Evolutionary conservation across 441 rosid species (phyloP).

Genomic region (Pelargonium myrrhifolium): DNA sequence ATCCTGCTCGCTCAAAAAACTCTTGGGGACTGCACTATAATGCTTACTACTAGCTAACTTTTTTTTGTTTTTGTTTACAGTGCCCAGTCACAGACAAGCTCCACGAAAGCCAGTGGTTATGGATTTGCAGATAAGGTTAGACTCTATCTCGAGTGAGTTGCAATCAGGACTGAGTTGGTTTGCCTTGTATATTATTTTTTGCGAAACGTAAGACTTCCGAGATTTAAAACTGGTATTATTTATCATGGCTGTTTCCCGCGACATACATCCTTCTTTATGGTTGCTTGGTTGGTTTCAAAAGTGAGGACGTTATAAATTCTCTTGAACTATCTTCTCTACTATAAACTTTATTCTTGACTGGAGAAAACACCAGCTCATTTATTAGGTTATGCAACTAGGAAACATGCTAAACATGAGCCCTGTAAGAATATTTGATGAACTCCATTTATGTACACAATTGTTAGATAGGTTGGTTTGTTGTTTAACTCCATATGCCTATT

Average conservation of each 20-base stretch:
- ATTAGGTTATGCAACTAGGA: background rate
- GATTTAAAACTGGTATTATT: background rate
- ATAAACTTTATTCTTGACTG: background rate
- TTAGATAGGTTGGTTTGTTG: background rate
- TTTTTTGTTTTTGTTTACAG: constrained; percentile 48
- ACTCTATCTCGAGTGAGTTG: constrained; percentile 2
- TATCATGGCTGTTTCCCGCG: background rate
- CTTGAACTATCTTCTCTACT: background rate
- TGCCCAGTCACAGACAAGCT: constrained; percentile 43
- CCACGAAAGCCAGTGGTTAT: constrained; percentile 74
- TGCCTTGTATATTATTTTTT: background rate
- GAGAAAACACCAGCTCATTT: background rate
- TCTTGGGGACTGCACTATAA: background rate
- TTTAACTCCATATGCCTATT: background rate
- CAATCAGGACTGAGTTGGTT: background rate
- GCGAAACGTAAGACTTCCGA: background rate
- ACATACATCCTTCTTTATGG: background rate
- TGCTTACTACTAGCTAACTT: background rate
- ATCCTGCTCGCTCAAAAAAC: background rate
- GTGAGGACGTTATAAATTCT: background rate
- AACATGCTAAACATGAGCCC: background rate
- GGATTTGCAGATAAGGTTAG: constrained; percentile 99
- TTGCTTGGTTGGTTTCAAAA: background rate
- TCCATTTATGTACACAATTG: background rate
- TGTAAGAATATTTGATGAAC: background rate